phyloP scores from a whole-genome alignment of 2,329 filamentous ascomycete species.

The Fonsecaea pedrosoi region DNA sequence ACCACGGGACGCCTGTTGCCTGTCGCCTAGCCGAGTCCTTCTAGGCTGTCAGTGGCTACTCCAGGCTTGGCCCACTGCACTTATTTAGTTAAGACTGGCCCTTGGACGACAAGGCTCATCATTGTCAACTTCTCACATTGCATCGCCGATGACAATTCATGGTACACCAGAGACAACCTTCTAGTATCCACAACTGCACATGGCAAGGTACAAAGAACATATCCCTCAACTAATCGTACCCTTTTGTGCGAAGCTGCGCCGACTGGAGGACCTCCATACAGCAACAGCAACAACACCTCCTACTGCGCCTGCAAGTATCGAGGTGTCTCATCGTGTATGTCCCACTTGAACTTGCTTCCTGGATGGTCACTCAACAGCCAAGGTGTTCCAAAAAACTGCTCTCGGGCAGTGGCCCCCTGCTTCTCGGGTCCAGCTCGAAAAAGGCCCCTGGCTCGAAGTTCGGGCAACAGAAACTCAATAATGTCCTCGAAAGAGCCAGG shows the following conservation, averaged over 20 bases:
- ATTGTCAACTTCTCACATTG: background rate
- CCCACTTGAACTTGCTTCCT: constrained; percentile 32
- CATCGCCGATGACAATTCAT: background rate
- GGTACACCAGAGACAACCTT: background rate
- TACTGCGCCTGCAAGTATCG: constrained; percentile 9
- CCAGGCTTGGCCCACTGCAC: background rate
- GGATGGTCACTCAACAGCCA: constrained; percentile 32
- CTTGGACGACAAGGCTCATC: background rate
- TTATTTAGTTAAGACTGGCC: background rate
- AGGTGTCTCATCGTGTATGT: constrained; percentile 15
- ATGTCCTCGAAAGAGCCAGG: constrained; percentile 61
- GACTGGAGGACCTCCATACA: background rate
- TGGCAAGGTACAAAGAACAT: background rate
- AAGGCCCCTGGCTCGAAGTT: constrained; percentile 52
- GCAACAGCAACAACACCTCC: background rate
- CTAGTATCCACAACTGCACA: background rate
- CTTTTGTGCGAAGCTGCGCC: background rate
- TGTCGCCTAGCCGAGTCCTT: background rate
- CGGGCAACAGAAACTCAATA: constrained; percentile 57
- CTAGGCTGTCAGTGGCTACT: background rate
- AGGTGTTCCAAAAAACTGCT: constrained; percentile 38
- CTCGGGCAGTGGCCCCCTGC: constrained; percentile 29
- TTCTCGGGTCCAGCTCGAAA: constrained; percentile 42
- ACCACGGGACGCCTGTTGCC: background rate
- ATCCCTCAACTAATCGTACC: background rate